Conservation (phyloP, 2,329 filamentous ascomycete species). For the Zalaria obscura region DNA sequence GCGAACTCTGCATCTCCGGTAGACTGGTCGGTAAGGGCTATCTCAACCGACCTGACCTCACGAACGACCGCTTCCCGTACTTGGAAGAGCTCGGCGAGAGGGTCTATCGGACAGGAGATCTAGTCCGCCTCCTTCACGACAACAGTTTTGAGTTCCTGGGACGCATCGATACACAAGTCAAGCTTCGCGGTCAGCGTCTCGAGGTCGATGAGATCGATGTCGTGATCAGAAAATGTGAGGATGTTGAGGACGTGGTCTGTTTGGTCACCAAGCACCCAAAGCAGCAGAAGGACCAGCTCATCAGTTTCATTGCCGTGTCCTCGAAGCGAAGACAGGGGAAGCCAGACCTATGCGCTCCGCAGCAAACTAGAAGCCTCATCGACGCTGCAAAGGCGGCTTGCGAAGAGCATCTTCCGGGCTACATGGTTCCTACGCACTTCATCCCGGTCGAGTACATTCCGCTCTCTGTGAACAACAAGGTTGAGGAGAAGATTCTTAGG, state of each 20-base stretch:
- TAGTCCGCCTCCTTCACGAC: conserved; percentile 69
- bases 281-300: conserved; percentile 68
- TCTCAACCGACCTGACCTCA: conserved; percentile 66
- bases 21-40: conserved; percentile 84
- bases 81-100: conserved; percentile 32
- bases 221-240: conserved; percentile 48
- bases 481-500: conserved; percentile 57
- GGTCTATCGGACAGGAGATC: conserved; percentile 78
- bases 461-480: conserved; percentile 80
- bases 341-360: conserved; percentile 1
- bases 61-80: conserved; percentile 58
- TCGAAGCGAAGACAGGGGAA: conserved; percentile 5
- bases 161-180: conserved; percentile 81
- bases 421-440: conserved; percentile 86
- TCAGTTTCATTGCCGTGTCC: conserved; percentile 50
- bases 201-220: conserved; percentile 89
- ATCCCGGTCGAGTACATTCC: conserved; percentile 59
- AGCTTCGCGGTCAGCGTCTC: conserved; percentile 74
- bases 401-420: conserved; percentile 54
- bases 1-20: conserved; percentile 80
- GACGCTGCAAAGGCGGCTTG: conserved; percentile 47
- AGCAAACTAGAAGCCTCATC: conserved; percentile 20
- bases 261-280: conserved; percentile 58
- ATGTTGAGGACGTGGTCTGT: conserved; percentile 58
- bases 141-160: conserved; percentile 78